phyloP scores from a whole-genome alignment of 78 protist species.

The Chrysochromulina tobinii region DNA sequence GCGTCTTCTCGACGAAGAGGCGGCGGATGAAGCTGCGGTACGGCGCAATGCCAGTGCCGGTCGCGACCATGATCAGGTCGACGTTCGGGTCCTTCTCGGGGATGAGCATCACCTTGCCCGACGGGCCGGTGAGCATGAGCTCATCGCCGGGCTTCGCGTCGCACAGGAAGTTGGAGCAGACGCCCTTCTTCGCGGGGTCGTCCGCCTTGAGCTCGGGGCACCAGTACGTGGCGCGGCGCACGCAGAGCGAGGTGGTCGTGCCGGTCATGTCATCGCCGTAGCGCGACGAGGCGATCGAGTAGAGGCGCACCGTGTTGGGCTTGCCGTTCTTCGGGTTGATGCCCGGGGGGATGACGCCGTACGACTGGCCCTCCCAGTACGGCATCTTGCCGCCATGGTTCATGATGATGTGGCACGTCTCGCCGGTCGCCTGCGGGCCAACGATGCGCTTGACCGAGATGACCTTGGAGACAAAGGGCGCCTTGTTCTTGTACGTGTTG shows the following conservation, averaged over 20 bases:
- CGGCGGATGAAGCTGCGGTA: constrained; percentile 62
- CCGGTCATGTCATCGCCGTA: constrained; percentile 48
- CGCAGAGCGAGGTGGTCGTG: constrained; percentile 51
- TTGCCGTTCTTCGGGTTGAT: constrained; percentile 53
- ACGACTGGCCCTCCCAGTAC: constrained; percentile 58
- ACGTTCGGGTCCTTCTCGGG: constrained; percentile 43
- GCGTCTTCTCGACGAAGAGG: constrained; percentile 52
- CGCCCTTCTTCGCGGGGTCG: constrained; percentile 61
- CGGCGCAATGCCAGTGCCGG: constrained; percentile 59
- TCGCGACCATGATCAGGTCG: constrained; percentile 54
- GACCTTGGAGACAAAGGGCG: constrained; percentile 45
- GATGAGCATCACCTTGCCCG: constrained; percentile 56
- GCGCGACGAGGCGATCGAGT: constrained; percentile 59
- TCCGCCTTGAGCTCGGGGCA: constrained; percentile 49
- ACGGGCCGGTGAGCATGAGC: constrained; percentile 48
- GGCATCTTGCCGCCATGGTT: constrained; percentile 54
- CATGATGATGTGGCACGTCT: constrained; percentile 52
- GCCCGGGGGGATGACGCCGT: constrained; percentile 56
- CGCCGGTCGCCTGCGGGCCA: constrained; percentile 53
- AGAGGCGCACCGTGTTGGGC: constrained; percentile 57
- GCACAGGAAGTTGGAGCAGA: constrained; percentile 61
- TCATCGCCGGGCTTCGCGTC: constrained; percentile 45
- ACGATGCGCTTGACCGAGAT: constrained; percentile 48
- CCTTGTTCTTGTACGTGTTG: constrained; percentile 57
- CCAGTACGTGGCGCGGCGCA: constrained; percentile 57